Evolutionary conservation across 169 alveolate species (phyloP).

Genomic region (Besnoitia besnoiti): DNA sequence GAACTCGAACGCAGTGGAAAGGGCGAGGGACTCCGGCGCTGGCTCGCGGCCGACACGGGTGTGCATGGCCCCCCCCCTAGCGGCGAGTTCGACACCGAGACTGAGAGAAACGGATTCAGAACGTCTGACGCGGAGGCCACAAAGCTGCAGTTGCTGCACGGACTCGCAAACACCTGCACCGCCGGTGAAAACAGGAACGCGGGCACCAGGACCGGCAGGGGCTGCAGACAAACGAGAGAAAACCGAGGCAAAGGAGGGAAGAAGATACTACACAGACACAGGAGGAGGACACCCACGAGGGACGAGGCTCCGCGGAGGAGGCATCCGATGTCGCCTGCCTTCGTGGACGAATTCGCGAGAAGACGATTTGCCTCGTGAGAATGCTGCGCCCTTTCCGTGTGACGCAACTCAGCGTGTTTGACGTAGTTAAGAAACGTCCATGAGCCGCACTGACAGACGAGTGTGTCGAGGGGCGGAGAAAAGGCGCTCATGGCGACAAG

Average conservation of each 20-base stretch:
- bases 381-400: too few species aligned
- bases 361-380: not conserved
- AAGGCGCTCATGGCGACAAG: too few species aligned
- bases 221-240: not conserved
- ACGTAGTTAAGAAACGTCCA: too few species aligned
- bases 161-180: slow-evolving; percentile 32
- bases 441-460: too few species aligned
- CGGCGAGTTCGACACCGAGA: slow-evolving; percentile 14
- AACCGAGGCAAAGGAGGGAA: not conserved
- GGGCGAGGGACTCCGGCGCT: not conserved
- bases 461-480: too few species aligned
- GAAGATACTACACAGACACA: not conserved
- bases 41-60: too few species aligned
- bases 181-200: slow-evolving; percentile 30
- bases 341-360: not conserved
- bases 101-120: not conserved
- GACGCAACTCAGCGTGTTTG: too few species aligned
- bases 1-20: not conserved
- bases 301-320: too few species aligned
- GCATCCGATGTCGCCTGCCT: too few species aligned
- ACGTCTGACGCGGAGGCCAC: not conserved
- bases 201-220: slow-evolving; percentile 33
- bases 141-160: slow-evolving; percentile 40
- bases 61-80: not conserved
- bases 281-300: not conserved